Percentiles rank a stretch among this genome's conserved stretches.
Evolutionary conservation across 1,139 yeast species (phyloP).

Genomic region (Blastobotrys ciferrii): DNA sequence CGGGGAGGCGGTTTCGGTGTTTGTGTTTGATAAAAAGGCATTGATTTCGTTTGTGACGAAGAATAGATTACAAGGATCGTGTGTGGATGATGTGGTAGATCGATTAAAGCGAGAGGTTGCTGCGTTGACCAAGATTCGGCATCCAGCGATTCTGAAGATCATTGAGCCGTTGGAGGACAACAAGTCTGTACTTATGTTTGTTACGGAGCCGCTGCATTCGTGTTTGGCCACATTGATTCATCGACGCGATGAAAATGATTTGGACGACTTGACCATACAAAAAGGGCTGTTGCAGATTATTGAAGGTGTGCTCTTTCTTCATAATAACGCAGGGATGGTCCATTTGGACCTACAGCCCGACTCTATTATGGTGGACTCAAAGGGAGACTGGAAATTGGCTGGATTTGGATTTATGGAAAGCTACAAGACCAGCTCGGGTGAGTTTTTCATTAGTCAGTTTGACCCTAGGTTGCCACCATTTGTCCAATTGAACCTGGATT

Average conservation of each 20-base stretch:
- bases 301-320: slow-evolving; percentile 79
- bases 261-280: slow-evolving; percentile 72
- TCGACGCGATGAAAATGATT: slow-evolving; percentile 35
- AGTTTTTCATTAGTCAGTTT: slow-evolving; percentile 58
- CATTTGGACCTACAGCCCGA: slow-evolving; percentile 80
- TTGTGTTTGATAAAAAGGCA: slow-evolving; percentile 80
- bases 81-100: slow-evolving; percentile 45
- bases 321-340: slow-evolving; percentile 68
- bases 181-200: slow-evolving; percentile 72
- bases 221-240: slow-evolving; percentile 51
- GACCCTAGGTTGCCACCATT: slow-evolving; percentile 75
- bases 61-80: slow-evolving; percentile 44
- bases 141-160: slow-evolving; percentile 79
- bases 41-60: slow-evolving; percentile 58
- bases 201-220: slow-evolving; percentile 67
- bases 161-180: slow-evolving; percentile 89
- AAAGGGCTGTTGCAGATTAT: slow-evolving; percentile 80
- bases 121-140: slow-evolving; percentile 75
- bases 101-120: slow-evolving; percentile 57
- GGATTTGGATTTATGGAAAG: slow-evolving; percentile 62
- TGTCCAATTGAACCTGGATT: slow-evolving; percentile 69
- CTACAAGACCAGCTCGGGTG: slow-evolving; percentile 40
- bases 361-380: slow-evolving; percentile 71
- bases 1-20: slow-evolving; percentile 61
- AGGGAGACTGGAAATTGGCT: slow-evolving; percentile 91